These are phyloP conservation scores for Candolleomyces efflorescens DNA, from an alignment of 768 basidiomycete genomes.

Conservation along the genomic window DNA sequence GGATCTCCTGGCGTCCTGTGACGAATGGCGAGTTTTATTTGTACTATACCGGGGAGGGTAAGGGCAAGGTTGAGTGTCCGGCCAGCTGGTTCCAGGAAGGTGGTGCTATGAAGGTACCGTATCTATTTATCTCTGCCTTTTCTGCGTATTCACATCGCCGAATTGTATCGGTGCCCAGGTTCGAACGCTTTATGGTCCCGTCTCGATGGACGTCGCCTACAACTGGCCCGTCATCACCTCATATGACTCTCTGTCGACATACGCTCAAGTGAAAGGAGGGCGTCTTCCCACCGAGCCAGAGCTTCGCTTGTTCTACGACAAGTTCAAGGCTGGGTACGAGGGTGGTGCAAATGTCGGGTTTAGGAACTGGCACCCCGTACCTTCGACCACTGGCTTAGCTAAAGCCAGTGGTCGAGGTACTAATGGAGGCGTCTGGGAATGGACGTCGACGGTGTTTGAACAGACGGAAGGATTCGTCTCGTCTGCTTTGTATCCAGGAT, in stretches of 20 bases:
- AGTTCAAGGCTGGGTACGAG: constrained; percentile 68
- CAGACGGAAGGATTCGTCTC: constrained; percentile 70
- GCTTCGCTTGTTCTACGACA: constrained; percentile 73
- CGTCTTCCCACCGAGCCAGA: constrained; percentile 90
- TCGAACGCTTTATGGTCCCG: constrained; percentile 83
- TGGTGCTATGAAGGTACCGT: constrained; percentile 45
- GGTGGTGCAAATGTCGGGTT: constrained; percentile 83
- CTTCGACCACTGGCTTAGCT: constrained; percentile 65
- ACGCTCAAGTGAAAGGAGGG: constrained; percentile 85
- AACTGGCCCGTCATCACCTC: constrained; percentile 86
- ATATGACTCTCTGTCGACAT: constrained; percentile 73
- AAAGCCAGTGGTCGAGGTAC: constrained; percentile 54
- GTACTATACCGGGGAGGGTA: constrained; percentile 48
- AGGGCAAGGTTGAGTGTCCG: constrained; percentile 49
- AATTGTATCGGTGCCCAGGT: constrained; percentile 37
- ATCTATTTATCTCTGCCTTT: not conserved
- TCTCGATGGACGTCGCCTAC: constrained; percentile 68
- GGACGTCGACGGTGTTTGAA: constrained; percentile 83
- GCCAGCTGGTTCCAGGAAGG: constrained; percentile 68
- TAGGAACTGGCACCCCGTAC: constrained; percentile 89
- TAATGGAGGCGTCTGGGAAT: constrained; percentile 98
- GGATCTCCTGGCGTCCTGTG: constrained; percentile 80
- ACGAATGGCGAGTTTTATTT: constrained; percentile 83
- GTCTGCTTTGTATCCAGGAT: constrained; percentile 86
- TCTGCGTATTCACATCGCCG: not conserved